Evolutionary conservation across 164 flowering plant species (phyloP).

Genomic region (Vitis riparia): DNA sequence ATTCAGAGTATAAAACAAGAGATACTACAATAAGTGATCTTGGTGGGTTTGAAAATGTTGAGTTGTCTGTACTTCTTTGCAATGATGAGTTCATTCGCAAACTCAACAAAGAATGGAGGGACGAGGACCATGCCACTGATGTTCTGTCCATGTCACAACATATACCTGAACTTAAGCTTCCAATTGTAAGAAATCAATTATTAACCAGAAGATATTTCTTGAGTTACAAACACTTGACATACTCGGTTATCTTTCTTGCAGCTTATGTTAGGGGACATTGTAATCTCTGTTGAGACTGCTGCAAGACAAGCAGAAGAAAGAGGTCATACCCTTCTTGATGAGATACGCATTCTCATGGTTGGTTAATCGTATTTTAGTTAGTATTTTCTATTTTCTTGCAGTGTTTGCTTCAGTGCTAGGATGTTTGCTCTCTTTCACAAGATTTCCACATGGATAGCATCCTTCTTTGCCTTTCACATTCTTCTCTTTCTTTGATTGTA

Average conservation of each 20-base stretch:
- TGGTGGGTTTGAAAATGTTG: constrained; percentile 76
- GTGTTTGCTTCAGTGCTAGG: not conserved
- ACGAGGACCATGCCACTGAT: constrained; percentile 94
- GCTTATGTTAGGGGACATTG: constrained; percentile 98
- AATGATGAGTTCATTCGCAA: constrained; percentile 85
- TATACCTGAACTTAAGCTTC: constrained; percentile 76
- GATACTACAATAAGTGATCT: constrained; percentile 69
- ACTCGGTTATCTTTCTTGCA: constrained; percentile 28
- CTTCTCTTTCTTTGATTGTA: no score
- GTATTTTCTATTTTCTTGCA: not conserved
- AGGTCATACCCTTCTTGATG: constrained; percentile 89
- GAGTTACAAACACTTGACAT: not conserved
- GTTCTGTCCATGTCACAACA: constrained; percentile 98
- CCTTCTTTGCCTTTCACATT: no score
- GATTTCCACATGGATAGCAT: no score
- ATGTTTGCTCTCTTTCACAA: no score
- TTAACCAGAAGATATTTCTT: not conserved
- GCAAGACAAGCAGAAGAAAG: constrained; percentile 94
- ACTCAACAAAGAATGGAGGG: constrained; percentile 95
- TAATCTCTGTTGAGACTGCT: constrained; percentile 94
- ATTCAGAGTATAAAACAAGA: constrained; percentile 72
- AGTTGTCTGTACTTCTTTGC: constrained; percentile 85
- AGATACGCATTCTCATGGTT: constrained; percentile 92
- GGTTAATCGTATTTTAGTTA: constrained; percentile 18
- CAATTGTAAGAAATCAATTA: constrained; percentile 57